phyloP scores from a whole-genome alignment of 805 yeast species.

The Metschnikowia cerradonensis region DNA sequence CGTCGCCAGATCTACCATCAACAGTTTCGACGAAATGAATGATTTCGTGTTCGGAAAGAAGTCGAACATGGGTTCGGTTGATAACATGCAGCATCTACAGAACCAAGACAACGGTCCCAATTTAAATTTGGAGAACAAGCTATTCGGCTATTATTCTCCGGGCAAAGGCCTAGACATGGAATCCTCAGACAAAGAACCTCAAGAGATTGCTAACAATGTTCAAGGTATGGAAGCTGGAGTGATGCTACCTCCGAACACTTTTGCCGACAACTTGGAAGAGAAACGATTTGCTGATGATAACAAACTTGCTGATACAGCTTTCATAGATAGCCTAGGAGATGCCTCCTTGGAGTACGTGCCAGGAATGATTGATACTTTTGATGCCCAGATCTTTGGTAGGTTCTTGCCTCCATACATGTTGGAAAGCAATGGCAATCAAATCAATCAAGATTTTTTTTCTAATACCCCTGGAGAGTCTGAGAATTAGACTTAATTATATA shows the following conservation, averaged over 20 bases:
- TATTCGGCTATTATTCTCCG: neutral
- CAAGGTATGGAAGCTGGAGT: neutral
- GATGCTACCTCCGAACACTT: neutral
- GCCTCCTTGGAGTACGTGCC: slow-evolving; percentile 51
- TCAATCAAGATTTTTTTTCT: neutral
- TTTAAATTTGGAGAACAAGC: neutral
- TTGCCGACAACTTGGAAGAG: neutral
- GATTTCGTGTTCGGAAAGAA: slow-evolving; percentile 10
- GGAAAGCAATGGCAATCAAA: slow-evolving; percentile 19
- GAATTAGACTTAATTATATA: neutral
- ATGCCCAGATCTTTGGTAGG: slow-evolving; percentile 79
- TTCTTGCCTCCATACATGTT: slow-evolving; percentile 84
- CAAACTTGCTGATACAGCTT: neutral
- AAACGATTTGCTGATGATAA: neutral
- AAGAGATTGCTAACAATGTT: neutral
- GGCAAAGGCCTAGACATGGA: neutral
- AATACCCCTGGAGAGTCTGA: neutral
- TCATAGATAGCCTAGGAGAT: slow-evolving; percentile 2
- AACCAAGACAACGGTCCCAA: neutral
- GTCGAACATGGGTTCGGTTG: neutral
- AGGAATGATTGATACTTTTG: slow-evolving; percentile 81
- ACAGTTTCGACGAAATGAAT: slow-evolving; percentile 30
- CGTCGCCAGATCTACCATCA: slow-evolving; percentile 22
- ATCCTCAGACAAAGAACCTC: neutral
- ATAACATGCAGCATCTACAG: neutral